Evolutionary conservation across 805 yeast species (phyloP).

Genomic region (Myxozyma vanderwaltii): DNA sequence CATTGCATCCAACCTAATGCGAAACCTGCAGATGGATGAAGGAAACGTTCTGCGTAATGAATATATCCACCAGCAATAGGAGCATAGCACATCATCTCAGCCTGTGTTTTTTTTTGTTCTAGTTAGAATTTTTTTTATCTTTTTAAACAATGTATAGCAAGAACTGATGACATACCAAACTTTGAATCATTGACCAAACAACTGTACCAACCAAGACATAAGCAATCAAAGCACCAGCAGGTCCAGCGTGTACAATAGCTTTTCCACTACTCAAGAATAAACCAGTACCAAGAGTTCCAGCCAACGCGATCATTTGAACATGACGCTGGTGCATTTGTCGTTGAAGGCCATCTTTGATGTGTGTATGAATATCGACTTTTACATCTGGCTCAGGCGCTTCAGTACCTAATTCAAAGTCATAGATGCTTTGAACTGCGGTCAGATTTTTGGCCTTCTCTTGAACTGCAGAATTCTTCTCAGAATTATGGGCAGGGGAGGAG

Average conservation of each 20-base stretch:
- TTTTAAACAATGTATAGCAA: no score
- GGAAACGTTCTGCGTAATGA: slow-evolving; percentile 58
- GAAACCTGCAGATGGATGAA: slow-evolving; percentile 67
- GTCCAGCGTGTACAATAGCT: slow-evolving; percentile 38
- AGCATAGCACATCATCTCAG: slow-evolving; percentile 28
- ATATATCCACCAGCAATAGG: slow-evolving; percentile 59
- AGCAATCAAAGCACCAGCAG: slow-evolving; percentile 40
- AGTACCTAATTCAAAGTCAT: slow-evolving; percentile 11
- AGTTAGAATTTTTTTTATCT: no score
- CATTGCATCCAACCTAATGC: slow-evolving; percentile 67
- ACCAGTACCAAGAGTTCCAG: slow-evolving; percentile 83
- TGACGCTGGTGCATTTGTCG: slow-evolving; percentile 67
- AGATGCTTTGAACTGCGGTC: background rate
- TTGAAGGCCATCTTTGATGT: slow-evolving; percentile 25
- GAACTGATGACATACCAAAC: slow-evolving; percentile 11
- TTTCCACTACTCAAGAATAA: slow-evolving; percentile 48
- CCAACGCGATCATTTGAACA: slow-evolving; percentile 74
- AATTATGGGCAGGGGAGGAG: background rate
- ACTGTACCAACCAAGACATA: slow-evolving; percentile 39
- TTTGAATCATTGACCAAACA: slow-evolving; percentile 30
- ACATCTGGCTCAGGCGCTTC: slow-evolving; percentile 9
- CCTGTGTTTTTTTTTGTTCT: no score
- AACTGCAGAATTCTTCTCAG: background rate
- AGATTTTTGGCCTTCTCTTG: background rate
- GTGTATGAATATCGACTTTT: slow-evolving; percentile 26